Conservation (phyloP, 331 rosid genomes). For the Arachis monticola region DNA sequence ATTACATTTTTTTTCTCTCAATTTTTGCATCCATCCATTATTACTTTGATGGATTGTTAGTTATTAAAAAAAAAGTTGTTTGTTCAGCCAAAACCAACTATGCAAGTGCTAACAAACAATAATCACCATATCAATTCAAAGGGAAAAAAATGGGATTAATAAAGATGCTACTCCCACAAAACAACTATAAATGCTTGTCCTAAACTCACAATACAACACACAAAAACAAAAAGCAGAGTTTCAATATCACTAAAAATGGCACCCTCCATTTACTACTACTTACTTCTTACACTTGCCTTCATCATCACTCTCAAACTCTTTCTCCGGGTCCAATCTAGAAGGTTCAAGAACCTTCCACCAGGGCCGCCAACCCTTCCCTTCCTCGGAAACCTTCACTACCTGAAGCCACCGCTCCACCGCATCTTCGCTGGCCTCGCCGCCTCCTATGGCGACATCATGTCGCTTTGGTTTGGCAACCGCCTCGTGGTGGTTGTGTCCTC, state of each 20-base stretch:
- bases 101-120: too few relatives aligned
- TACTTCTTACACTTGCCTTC: background rate
- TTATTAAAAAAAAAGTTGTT: too few relatives aligned
- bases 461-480: conserved; percentile 50
- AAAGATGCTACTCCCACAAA: too few relatives aligned
- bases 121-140: too few relatives aligned
- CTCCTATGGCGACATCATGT: conserved; percentile 41
- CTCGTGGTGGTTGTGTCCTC: conserved; percentile 48
- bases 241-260: background rate
- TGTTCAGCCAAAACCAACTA: too few relatives aligned
- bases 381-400: conserved; percentile 56
- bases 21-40: too few relatives aligned
- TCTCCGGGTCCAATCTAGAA: background rate
- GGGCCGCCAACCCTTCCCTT: conserved; percentile 53
- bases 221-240: background rate
- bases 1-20: too few relatives aligned
- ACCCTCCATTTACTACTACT: background rate
- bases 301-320: conserved; percentile 32
- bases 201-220: too few relatives aligned
- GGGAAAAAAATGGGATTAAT: too few relatives aligned
- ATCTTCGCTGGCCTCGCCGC: conserved; percentile 39
- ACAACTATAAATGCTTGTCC: background rate
- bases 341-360: conserved; percentile 50
- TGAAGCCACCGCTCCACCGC: conserved; percentile 49
- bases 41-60: too few relatives aligned